Conservation (phyloP, 441 rosid species). For the Eruca vesicaria region DNA sequence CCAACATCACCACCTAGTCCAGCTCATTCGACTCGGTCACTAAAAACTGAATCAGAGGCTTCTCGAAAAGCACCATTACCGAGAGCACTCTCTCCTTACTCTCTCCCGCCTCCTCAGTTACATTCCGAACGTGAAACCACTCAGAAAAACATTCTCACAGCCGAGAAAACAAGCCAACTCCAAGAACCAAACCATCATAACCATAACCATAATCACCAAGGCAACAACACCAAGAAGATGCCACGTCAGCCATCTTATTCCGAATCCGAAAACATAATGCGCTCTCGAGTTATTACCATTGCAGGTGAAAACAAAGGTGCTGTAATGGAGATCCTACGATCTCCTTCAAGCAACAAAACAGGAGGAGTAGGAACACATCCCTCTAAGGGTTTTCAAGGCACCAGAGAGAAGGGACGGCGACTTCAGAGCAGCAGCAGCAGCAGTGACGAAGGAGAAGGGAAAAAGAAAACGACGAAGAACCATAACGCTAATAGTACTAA, state of each 20-base stretch:
- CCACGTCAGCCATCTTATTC: constrained; percentile 23
- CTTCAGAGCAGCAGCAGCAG: constrained; percentile 43
- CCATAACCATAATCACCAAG: constrained; percentile 23
- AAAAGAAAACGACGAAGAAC: constrained; percentile 19
- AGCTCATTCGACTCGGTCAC: constrained; percentile 15
- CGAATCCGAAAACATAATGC: constrained; percentile 42
- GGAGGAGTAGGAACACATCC: constrained; percentile 23
- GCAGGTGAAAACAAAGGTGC: constrained; percentile 92
- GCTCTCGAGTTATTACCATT: constrained; percentile 60
- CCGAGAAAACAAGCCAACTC: constrained; percentile 53
- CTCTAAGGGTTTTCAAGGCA: constrained; percentile 7
- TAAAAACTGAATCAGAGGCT: constrained; percentile 32
- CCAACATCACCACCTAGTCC: constrained; percentile 34
- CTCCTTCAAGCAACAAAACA: constrained; percentile 40
- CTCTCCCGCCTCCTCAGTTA: constrained; percentile 65
- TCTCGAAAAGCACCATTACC: constrained; percentile 37
- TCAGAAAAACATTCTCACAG: constrained; percentile 67
- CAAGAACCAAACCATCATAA: constrained; percentile 29
- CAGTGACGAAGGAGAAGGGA: constrained; percentile 48
- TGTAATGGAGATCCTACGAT: constrained; percentile 55
- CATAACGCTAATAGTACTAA: constrained; percentile 11
- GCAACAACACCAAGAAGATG: constrained; percentile 27
- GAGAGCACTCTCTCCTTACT: constrained; percentile 63
- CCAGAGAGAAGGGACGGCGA: constrained; percentile 30
- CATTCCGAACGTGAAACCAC: constrained; percentile 42